Evolutionary conservation across 2,329 filamentous ascomycete genomes (phyloP), one percentile per base, ranked within the genome.

Genomic region (Apiospora malaysiana): DNA sequence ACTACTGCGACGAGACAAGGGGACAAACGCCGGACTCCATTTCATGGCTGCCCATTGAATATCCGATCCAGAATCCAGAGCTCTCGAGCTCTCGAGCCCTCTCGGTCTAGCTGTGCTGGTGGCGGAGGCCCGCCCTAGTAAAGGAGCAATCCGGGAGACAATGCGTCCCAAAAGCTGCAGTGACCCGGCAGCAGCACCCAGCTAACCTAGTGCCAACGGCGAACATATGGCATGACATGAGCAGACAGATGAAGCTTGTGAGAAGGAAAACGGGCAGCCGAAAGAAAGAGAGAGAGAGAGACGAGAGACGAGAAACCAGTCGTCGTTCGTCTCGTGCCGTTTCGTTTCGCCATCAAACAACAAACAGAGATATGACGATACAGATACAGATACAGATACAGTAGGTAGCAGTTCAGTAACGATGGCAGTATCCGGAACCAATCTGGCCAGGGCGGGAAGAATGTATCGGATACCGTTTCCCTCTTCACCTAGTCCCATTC

Each of bases 121-220:
- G 67, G 67, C 67, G 47, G 45, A 51, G 67, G 56, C 32, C 32
- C 32, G 56, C 46, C 46, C 65, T 40, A 43, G 56, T 42, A 68
- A 68, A 68, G 67, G 67, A 56, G 37, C 43, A 68, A 68, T 68
- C 32, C 67, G 67, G 67, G 67, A 68, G 67, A 68, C 65, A 43
- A 67, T 45, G 65, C 65, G 65, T 46, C n/a, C 65, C 32, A 65
- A 25, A 40, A 67, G 65, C 65, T 63, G 56, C 56, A 63, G 32
- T 40, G 56, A 63, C 56, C 56, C 56, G 56, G 32, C 27, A 63
- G 32, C 27, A 63, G 56, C 56, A 40, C 12, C 32, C 18, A 40
- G 4, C 56, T 63, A 63, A 40, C 1, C 56, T 63, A 63, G 56
- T 40, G 4, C 56, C 56, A 63, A 63, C 56, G 56, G 56, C 32